phyloP scores from a whole-genome alignment of 2,329 filamentous ascomycete genomes.

The Calonectria pseudoturangicola region DNA sequence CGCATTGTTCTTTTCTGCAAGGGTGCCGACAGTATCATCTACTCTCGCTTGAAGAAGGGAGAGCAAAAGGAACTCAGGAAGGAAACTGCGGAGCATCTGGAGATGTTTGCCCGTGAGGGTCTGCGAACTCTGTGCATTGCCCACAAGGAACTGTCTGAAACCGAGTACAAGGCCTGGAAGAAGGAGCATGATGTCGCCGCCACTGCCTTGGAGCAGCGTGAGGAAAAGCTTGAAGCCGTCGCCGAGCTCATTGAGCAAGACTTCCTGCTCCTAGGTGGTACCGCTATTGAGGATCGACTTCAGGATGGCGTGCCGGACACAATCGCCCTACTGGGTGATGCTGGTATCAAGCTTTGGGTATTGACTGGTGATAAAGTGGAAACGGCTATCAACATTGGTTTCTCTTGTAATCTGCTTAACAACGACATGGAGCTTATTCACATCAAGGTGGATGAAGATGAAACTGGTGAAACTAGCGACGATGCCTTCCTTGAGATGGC shows the following conservation, averaged over 20 bases:
- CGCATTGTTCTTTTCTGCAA: slow-evolving; percentile 96
- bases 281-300: slow-evolving; percentile 96
- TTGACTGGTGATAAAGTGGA: slow-evolving; percentile 99
- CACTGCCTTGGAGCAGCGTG: slow-evolving; percentile 87
- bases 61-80: slow-evolving; percentile 90
- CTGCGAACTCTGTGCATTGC: slow-evolving; percentile 96
- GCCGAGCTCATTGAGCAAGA: slow-evolving; percentile 94
- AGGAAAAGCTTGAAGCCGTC: slow-evolving; percentile 93
- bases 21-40: slow-evolving; percentile 97
- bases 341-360: slow-evolving; percentile 99
- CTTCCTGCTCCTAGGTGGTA: slow-evolving; percentile 90
- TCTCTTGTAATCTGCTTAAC: slow-evolving; percentile 97
- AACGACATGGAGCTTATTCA: slow-evolving; percentile 99
- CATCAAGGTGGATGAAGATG: slow-evolving; percentile 88
- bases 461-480: slow-evolving; percentile 68
- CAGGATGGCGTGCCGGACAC: slow-evolving; percentile 98
- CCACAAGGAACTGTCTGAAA: slow-evolving; percentile 84
- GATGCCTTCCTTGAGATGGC: slow-evolving; percentile 74
- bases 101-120: slow-evolving; percentile 97
- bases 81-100: slow-evolving; percentile 92
- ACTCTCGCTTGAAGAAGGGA: slow-evolving; percentile 89
- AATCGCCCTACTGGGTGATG: slow-evolving; percentile 91
- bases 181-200: slow-evolving; percentile 91
- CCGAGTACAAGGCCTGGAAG: slow-evolving; percentile 90
- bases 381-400: slow-evolving; percentile 99